Percentiles rank a stretch among this genome's conserved stretches.
Conservation (phyloP, 768 basidiomycete genomes). For the Lactarius tabidus region DNA sequence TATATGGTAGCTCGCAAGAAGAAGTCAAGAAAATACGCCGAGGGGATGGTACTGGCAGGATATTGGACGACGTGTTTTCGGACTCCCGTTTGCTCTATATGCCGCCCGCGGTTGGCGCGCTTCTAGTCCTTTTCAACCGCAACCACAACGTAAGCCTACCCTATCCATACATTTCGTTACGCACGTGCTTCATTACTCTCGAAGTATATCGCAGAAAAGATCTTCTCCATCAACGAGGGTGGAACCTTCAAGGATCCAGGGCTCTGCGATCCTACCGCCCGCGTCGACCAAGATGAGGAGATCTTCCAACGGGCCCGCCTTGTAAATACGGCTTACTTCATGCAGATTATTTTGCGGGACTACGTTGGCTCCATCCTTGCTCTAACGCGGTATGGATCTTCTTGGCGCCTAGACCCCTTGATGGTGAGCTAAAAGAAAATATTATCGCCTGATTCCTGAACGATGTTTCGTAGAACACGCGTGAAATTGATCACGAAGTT, state of each 20-base stretch:
- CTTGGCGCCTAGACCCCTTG: constrained; percentile 69
- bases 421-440: constrained; percentile 37
- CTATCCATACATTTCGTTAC: not conserved
- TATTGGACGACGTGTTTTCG: constrained; percentile 69
- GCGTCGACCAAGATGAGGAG: constrained; percentile 61
- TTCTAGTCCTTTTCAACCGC: constrained; percentile 63
- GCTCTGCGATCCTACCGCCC: constrained; percentile 22
- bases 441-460: not conserved
- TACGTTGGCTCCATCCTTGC: constrained; percentile 75
- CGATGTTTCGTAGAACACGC: constrained; percentile 39
- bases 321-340: constrained; percentile 69
- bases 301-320: constrained; percentile 70
- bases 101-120: constrained; percentile 67
- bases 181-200: constrained; percentile 4
- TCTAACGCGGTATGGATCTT: constrained; percentile 55
- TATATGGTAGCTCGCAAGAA: constrained; percentile 60
- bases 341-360: constrained; percentile 65
- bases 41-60: constrained; percentile 60
- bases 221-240: constrained; percentile 65
- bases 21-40: constrained; percentile 48
- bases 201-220: constrained; percentile 65
- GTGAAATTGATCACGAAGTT: constrained; percentile 49
- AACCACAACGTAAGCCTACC: constrained; percentile 61
- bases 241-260: constrained; percentile 39
- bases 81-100: constrained; percentile 62